Evolutionary conservation across 306 rosid species (phyloP), one percentile per base, ranked within the genome.

Genomic region (Datisca glomerata): DNA sequence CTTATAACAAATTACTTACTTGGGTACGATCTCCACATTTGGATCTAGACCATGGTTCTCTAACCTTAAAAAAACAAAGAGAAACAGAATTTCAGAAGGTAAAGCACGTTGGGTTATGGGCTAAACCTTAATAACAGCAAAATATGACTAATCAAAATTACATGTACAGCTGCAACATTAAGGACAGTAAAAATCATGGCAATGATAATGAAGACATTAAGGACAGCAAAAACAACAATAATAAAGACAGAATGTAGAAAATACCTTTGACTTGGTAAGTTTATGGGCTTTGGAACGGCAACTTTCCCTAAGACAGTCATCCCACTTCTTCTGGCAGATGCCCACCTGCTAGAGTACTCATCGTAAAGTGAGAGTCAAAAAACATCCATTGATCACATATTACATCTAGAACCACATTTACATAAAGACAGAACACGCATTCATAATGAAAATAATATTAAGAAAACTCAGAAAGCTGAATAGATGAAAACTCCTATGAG

Each of bases 241-340:
- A 52, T 32, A 42, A 37, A 16, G 41, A 53, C 29, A 37, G 9
- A 50, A 54, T 17, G 32, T 46, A 55, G 57, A 43, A 78, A 25
- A 57, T 75, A 91, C 99, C 78, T 91, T 67, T 84, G 92, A 78
- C 94, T 91, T 15, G 96, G 99, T 45, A 91, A 72, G 67, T 91
- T 85, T 32, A 85, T 60, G 45, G 99, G 99, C 60, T 78, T 91
- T 55, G 99, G 99, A 61, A 76, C 95, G 4, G 76, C 78, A 50
- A 91, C 92, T 70, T 78, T 91, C 64, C 99, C 99, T 52, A 85
- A 66, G 53, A 85, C 92, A 42, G 85, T 91, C 96, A 85, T 75
- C 59, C 82, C 78, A 54, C 94, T 72, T 66, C 92, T 81, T 71
- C 81, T 73, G 73, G 86, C 42, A 59, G 96, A 79, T 53, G 62